Evolutionary conservation across 148 eudicot species (phyloP), one percentile per base, ranked within the genome.

Genomic region (Linanthus parryae): DNA sequence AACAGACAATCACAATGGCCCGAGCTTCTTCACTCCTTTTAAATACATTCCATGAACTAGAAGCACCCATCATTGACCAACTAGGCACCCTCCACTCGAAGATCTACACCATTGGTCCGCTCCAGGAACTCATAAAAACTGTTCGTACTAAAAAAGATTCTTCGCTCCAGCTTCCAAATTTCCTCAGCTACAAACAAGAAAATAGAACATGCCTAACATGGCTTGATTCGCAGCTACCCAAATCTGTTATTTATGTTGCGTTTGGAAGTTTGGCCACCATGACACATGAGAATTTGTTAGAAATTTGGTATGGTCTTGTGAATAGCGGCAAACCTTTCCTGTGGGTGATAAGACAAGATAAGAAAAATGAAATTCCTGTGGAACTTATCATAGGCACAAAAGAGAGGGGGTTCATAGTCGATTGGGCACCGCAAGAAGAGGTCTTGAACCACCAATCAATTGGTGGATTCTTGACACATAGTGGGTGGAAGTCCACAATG

Each of bases 361-460:
- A 24, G 62, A 34, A 33, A 31, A 14, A 14, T 24, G 17, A 31
- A 5, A 16, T 36, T 46, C 63, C 45, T 2, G 30, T 36, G 39
- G 63, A 58, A 23, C 43, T 58, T 27, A 25, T 21, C 15, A 3
- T 11, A 13, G 52, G 29, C 35, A 31, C 61, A 8, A 29, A 18
- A 17, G 15, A 36, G 10, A 47, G 24, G 21, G 63, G 64, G 48
- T 52, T 2, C 9, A 49, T 59, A 26, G 56, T 59, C 38, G 56
- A 48, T 15, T 59, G 65, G 65, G 57, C 65, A 5, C 56, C 42
- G 5, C 65, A 61, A 15, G 65, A 61, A 49, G 65, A 50, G 4
- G 56, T 61, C 23, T 10, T 50, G 65, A 49, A 48, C 57, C 57
- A 61, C 23, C 7, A 7, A 17, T 56, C 65, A 1, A 18, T 61